Percentiles rank a stretch among this genome's conserved stretches.
Conservation (phyloP, 2,329 filamentous ascomycete genomes). For the Apiospora sp. region DNA sequence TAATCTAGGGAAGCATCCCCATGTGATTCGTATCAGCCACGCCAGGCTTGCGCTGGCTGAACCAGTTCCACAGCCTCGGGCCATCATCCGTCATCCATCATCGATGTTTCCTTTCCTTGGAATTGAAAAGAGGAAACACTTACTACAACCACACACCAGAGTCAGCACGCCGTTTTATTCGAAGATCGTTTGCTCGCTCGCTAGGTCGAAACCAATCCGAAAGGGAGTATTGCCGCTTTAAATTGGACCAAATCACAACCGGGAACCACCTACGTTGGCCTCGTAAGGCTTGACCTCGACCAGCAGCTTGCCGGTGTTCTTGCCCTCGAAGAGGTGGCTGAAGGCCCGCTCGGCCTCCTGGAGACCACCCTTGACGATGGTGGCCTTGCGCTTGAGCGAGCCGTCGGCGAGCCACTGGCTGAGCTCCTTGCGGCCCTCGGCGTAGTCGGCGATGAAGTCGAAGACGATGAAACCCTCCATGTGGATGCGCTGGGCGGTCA, state of each 20-base stretch:
- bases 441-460: conserved; percentile 19
- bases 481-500: conserved; percentile 28
- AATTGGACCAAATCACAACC: conserved; percentile 33
- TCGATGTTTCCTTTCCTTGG: background rate
- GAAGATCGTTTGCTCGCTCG: background rate
- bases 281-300: conserved; percentile 57
- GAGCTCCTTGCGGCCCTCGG: conserved; percentile 23
- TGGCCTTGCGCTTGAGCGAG: conserved; percentile 54
- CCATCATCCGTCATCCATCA: background rate
- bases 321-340: conserved; percentile 70
- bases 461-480: conserved; percentile 30
- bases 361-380: conserved; percentile 74
- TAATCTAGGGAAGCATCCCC: background rate
- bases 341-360: conserved; percentile 69
- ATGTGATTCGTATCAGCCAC: background rate
- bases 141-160: conserved; percentile 5
- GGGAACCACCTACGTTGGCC: conserved; percentile 34
- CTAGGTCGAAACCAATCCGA: background rate
- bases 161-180: background rate
- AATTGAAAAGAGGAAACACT: background rate
- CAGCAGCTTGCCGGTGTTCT: conserved; percentile 74
- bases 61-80: background rate
- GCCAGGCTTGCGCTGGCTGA: background rate
- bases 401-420: conserved; percentile 28
- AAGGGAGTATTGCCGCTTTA: background rate